Evolutionary conservation across 768 basidiomycete species (phyloP).

Genomic region (Boletus reticuloceps): DNA sequence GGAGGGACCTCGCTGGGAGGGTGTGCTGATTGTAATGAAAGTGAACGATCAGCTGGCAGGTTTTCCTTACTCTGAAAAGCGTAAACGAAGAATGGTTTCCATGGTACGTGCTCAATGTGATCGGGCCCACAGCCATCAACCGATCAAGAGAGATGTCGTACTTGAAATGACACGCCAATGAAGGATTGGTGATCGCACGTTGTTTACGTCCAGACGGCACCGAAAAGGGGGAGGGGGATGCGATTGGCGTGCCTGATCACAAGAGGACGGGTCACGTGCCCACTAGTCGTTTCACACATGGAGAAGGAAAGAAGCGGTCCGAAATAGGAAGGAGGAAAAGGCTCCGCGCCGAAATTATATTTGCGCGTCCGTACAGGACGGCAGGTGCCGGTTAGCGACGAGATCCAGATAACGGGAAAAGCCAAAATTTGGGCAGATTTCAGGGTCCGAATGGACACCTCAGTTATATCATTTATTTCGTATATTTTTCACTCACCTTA

Average conservation of each 20-base stretch:
- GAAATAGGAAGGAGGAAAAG: constrained; percentile 14
- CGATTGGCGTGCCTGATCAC: constrained; percentile 31
- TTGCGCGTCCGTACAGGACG: constrained; percentile 25
- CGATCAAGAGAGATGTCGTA: constrained; percentile 30
- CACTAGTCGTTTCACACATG: too few species aligned
- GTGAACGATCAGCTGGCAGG: constrained; percentile 2
- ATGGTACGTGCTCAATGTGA: constrained; percentile 20
- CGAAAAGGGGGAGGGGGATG: constrained; percentile 34
- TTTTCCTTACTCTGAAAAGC: background rate
- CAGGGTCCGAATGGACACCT: constrained; percentile 28
- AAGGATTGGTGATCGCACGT: constrained; percentile 28
- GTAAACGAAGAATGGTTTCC: constrained; percentile 25
- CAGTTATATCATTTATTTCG: constrained; percentile 22
- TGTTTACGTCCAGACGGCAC: constrained; percentile 31
- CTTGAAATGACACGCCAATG: constrained; percentile 22
- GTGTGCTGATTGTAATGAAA: background rate
- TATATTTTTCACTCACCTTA: constrained; percentile 27
- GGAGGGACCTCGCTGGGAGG: constrained; percentile 9
- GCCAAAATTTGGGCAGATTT: constrained; percentile 34
- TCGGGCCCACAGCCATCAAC: constrained; percentile 16
- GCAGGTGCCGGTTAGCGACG: constrained; percentile 29
- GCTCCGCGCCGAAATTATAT: constrained; percentile 32
- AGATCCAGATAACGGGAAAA: constrained; percentile 33
- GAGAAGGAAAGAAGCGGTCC: constrained; percentile 1
- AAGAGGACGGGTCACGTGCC: too few species aligned